Evolutionary conservation across 805 yeast genomes (phyloP), one percentile per base, ranked within the genome.

Genomic region (Hanseniaspora vineae): DNA sequence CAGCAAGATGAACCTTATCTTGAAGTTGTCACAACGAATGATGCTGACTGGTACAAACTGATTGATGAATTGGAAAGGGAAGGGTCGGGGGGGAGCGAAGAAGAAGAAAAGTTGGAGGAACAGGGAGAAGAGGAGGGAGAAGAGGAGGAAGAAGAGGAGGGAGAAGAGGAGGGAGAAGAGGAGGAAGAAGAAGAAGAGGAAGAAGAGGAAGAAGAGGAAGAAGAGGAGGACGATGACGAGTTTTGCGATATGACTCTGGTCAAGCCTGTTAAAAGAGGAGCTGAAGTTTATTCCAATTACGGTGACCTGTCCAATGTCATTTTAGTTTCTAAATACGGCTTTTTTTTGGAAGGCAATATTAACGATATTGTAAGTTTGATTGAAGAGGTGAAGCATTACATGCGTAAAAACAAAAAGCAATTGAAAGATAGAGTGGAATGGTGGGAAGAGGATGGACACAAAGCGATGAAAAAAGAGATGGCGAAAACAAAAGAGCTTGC

Each of bases 281-380:
- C 68, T 12, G 96, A 90, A 57, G 57, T 90, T 13, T 84, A 80
- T 68, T 88, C 86, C 64, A 79, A 92, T 0, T 89, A 88, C 56
- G 97, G 96, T 0, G 81, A 79, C 29, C 68, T 81, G 39, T 65
- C 80, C 14, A 86, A 84, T 54, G 69, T 83, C 0, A 72, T 76
- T 35, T 65, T 89, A 39, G 61, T 88, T 13, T 77, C 88, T 13
- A 72, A 84, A 49, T 89, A 88, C 59, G 96, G 96, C 1, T 88
- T 89, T 59, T 75, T 80, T 10, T 67, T 74, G 35, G 65, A 69
- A 45, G 65, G 66, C n/a, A 77, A 79, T 52, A 66, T 68, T 1
- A 71, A 75, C 55, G 87, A 83, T 53, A 58, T 71, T 2, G 73
- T 83, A 12, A 69, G 77, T 46, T 58, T 85, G n/a, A 78, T 81